Evolutionary conservation across 2,329 filamentous ascomycete genomes (phyloP), one percentile per base, ranked within the genome.

Genomic region (Tetracladium maxilliforme): DNA sequence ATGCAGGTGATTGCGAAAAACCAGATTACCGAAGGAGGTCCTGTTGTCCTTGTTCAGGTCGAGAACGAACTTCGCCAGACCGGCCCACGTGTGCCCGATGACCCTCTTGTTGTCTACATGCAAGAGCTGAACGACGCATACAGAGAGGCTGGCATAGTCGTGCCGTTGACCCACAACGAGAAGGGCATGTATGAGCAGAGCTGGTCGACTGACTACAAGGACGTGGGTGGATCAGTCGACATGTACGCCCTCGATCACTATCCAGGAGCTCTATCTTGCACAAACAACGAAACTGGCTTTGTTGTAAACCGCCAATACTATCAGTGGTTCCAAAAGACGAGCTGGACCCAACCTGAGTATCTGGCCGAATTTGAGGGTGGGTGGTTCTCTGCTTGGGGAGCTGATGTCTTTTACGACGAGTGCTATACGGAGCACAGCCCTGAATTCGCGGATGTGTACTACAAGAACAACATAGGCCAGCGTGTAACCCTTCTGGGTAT

Each of bases 311-410:
- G 61, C 14, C 64, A 52, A 5, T 70, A 69, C 34, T 60, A 61
- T 30, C 54, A 67, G 32, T 68, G 62, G 60, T 70, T 70, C 33
- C 49, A 55, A n/a, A 58, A 62, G 20, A 64, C 64, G 28, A 61
- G 61, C 0, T 58, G 44, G 23, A 64, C 61, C 2, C 64, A 69
- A 34, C 64, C 64, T 2, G 51, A 52, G 23, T 65, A 54, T 29
- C 37, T 68, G 1, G 54, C 63, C 5, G 64, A 66, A 35, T 66
- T 68, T 16, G 53, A 65, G 35, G 59, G 56, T 4, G 63, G 62
- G 0, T 64, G 49, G 34, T 65, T 66, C 28, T 56, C 58, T n/a
- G 51, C 58, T 10, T 67, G 62, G 62, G 58, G 56, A 1, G 57
- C 56, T 4, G 44, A 35, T 7, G 48, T 47, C 2, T 64, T 64